A percentile compares a stretch with the other conserved stretches of the same genome.
Evolutionary conservation across 352 stramenopile genomes (phyloP).

Genomic region (Phytophthora hybrid): DNA sequence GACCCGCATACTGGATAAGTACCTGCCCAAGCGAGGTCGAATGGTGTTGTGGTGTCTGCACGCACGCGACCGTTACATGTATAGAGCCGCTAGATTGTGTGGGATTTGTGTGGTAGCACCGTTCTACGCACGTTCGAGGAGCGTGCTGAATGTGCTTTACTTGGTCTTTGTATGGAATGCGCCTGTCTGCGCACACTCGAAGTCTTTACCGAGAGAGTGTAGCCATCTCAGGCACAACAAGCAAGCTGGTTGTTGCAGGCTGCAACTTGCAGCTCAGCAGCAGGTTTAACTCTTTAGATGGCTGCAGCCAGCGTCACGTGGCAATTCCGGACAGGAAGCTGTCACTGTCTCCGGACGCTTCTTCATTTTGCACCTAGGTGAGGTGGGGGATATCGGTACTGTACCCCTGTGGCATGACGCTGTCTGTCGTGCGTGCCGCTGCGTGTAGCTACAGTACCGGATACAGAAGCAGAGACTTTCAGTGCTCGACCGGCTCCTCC

Average conservation of each 20-base stretch:
- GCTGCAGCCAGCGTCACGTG: neutral
- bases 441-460: neutral
- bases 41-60: neutral
- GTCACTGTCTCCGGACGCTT: conserved; percentile 15
- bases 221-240: neutral
- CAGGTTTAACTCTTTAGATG: neutral
- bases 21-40: neutral
- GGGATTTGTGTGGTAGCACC: neutral
- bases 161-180: conserved; percentile 14
- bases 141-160: conserved; percentile 1
- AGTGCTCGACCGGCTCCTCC: conserved; percentile 19
- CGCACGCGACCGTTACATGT: neutral
- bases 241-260: neutral
- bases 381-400: neutral
- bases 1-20: conserved; percentile 17
- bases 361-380: conserved; percentile 14
- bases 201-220: conserved; percentile 17
- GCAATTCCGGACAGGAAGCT: neutral
- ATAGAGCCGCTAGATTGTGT: neutral
- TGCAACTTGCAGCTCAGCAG: neutral
- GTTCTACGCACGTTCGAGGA: conserved; percentile 28
- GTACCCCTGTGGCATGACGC: neutral
- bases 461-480: conserved; percentile 24
- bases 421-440: conserved; percentile 3
- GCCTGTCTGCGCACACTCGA: neutral